These are phyloP conservation scores for Apiospora hydei DNA, from an alignment of 2,329 filamentous ascomycete species.

Conservation along the genomic window DNA sequence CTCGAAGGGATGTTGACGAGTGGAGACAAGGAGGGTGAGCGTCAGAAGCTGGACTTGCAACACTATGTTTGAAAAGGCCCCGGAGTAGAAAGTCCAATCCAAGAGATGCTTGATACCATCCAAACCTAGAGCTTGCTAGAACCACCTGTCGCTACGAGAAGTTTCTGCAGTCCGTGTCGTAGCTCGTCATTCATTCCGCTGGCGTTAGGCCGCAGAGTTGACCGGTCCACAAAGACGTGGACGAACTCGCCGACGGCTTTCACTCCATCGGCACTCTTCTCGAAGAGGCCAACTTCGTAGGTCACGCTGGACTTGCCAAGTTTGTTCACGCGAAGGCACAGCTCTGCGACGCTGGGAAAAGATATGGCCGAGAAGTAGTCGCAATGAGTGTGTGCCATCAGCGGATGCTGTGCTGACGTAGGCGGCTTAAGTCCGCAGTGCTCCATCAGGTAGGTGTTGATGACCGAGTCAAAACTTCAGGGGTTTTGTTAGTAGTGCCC, in stretches of 20 bases:
- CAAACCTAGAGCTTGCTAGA: slow-evolving; percentile 38
- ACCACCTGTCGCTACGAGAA: slow-evolving; percentile 49
- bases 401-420: slow-evolving; percentile 74
- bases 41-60: slow-evolving; percentile 50
- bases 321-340: slow-evolving; percentile 82
- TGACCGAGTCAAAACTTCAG: slow-evolving; percentile 80
- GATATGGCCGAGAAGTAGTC: slow-evolving; percentile 84
- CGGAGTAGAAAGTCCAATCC: neutral
- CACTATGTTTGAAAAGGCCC: slow-evolving; percentile 27
- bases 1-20: slow-evolving; percentile 59
- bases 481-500: neutral
- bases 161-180: slow-evolving; percentile 64
- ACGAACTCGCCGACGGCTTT: slow-evolving; percentile 87
- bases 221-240: slow-evolving; percentile 86
- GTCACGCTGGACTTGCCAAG: slow-evolving; percentile 86
- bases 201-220: slow-evolving; percentile 70
- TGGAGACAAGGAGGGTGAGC: slow-evolving; percentile 51
- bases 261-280: slow-evolving; percentile 73
- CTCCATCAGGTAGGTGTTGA: slow-evolving; percentile 87
- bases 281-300: slow-evolving; percentile 90
- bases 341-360: slow-evolving; percentile 82
- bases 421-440: slow-evolving; percentile 77
- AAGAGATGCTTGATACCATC: neutral
- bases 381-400: slow-evolving; percentile 86
- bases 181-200: slow-evolving; percentile 69